Conservation (phyloP, 2,329 filamentous ascomycete genomes). For the Colletotrichum eremochloae region DNA sequence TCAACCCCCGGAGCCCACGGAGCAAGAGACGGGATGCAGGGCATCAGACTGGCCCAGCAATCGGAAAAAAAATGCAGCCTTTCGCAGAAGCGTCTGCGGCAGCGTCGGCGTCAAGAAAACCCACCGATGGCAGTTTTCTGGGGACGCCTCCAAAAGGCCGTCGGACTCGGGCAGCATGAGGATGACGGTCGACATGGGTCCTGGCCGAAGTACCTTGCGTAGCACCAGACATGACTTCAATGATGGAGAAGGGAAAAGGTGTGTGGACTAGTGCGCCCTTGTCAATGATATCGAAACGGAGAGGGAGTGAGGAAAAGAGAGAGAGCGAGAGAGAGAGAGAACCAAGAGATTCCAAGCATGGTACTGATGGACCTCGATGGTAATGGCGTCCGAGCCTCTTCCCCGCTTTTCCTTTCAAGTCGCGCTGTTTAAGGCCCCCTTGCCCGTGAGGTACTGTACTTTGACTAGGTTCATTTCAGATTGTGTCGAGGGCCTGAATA, state of each 20-base stretch:
- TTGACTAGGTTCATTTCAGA: conserved; percentile 4
- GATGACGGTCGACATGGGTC: conserved; percentile 7
- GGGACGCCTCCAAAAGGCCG: neutral
- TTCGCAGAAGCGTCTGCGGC: neutral
- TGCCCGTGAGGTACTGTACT: conserved; percentile 13
- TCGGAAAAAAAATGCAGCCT: neutral
- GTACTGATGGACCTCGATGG: conserved; percentile 16
- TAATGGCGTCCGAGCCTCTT: conserved; percentile 13
- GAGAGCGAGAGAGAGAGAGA: neutral
- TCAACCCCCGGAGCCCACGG: neutral
- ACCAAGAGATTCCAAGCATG: conserved; percentile 18
- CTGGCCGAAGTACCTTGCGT: neutral
- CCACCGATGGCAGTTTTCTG: neutral
- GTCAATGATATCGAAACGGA: conserved; percentile 13
- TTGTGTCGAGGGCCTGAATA: conserved; percentile 1
- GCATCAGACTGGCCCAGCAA: neutral
- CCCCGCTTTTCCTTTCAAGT: conserved; percentile 39
- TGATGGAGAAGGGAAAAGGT: neutral
- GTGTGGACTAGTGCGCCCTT: conserved; percentile 11
- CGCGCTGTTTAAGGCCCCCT: conserved; percentile 7
- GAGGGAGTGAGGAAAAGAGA: neutral
- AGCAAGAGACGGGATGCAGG: neutral
- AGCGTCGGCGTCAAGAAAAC: neutral
- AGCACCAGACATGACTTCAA: neutral
- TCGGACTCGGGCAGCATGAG: conserved; percentile 8